These are phyloP conservation scores for Daldinia vernicosa DNA, from an alignment of 495 filamentous ascomycete species.

Conservation along the genomic window DNA sequence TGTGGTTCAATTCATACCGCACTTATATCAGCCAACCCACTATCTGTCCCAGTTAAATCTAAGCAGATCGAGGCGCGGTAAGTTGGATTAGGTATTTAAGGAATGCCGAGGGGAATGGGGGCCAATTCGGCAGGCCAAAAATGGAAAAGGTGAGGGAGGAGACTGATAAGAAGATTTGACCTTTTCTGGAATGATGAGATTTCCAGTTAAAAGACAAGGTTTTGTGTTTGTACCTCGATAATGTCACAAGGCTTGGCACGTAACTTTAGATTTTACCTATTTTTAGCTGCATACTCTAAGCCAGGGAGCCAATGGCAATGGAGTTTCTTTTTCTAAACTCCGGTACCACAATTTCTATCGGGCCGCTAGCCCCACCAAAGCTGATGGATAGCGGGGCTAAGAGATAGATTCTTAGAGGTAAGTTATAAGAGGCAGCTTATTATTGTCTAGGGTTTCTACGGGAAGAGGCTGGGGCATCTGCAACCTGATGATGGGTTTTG, in stretches of 20 bases:
- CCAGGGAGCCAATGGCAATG: neutral
- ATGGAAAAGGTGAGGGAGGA: conserved; percentile 12
- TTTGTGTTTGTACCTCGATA: too few relatives aligned
- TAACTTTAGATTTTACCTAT: conserved; percentile 1
- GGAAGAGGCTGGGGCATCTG: neutral
- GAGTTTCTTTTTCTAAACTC: conserved; percentile 9
- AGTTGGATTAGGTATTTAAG: neutral
- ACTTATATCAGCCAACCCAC: neutral
- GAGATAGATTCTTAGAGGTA: neutral
- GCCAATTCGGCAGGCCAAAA: conserved; percentile 6
- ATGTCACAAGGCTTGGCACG: too few relatives aligned
- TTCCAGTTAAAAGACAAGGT: too few relatives aligned
- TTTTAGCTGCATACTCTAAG: conserved; percentile 1
- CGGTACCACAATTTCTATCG: conserved; percentile 17
- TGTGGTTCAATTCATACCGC: conserved; percentile 8
- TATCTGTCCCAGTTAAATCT: neutral
- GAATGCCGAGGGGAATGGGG: neutral
- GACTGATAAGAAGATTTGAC: neutral
- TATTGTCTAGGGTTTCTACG: neutral
- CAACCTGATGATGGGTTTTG: neutral
- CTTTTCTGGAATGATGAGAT: neutral
- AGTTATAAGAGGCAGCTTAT: conserved; percentile 2
- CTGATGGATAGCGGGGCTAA: conserved; percentile 27
- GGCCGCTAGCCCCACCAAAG: conserved; percentile 26
- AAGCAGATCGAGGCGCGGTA: neutral